Evolutionary conservation across 345 rosid genomes (phyloP).

Genomic region (Hibiscus syriacus): DNA sequence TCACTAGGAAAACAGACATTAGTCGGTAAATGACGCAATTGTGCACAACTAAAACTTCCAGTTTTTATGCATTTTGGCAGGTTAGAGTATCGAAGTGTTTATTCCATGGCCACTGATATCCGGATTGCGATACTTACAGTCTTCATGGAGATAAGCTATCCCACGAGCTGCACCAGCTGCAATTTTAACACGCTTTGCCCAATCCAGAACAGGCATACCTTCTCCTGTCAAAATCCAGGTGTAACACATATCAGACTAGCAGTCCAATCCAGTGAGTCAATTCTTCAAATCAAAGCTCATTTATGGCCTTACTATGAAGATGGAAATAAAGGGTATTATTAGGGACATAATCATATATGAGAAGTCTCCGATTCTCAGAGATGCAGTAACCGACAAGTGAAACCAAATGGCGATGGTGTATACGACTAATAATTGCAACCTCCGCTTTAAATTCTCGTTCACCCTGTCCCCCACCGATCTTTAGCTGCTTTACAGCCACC

Average conservation of each 20-base stretch:
- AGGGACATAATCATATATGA: slow-evolving; percentile 76
- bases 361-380: slow-evolving; percentile 67
- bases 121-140: slow-evolving; percentile 47
- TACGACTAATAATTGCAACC: slow-evolving; percentile 86
- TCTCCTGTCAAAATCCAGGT: slow-evolving; percentile 33
- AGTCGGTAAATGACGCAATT: too few relatives aligned
- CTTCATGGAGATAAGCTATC: slow-evolving; percentile 94
- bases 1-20: too few relatives aligned
- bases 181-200: slow-evolving; percentile 70
- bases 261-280: slow-evolving; percentile 1
- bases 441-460: slow-evolving; percentile 92
- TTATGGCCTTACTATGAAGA: slow-evolving; percentile 65
- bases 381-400: slow-evolving; percentile 92
- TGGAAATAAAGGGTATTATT: slow-evolving; percentile 84
- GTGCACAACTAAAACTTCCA: neutral
- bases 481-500: slow-evolving; percentile 84
- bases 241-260: slow-evolving; percentile 1
- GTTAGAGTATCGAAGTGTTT: neutral
- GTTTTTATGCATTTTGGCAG: neutral
- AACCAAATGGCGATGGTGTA: slow-evolving; percentile 93
- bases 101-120: neutral
- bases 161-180: slow-evolving; percentile 97
- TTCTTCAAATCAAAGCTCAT: slow-evolving; percentile 12
- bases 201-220: slow-evolving; percentile 54
- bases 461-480: slow-evolving; percentile 79